A percentile compares a stretch with the other conserved stretches of the same genome.
Conservation (phyloP, 2,329 filamentous ascomycete genomes). For the Pseudocercospora macadamiae region DNA sequence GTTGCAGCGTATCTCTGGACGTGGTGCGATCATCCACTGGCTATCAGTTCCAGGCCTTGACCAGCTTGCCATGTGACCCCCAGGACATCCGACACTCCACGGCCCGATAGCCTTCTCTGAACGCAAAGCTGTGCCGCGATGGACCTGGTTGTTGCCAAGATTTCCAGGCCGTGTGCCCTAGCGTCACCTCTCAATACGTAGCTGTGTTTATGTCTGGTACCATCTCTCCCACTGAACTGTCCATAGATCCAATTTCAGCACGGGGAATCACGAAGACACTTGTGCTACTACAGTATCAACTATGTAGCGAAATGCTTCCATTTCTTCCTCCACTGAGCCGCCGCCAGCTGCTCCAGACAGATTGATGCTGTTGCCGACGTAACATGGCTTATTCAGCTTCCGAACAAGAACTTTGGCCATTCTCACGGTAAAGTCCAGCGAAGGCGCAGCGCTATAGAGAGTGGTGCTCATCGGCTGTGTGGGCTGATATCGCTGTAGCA, state of each 20-base stretch:
- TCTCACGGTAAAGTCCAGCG: constrained; percentile 83
- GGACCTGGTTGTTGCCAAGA: background rate
- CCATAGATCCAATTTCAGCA: too few species aligned
- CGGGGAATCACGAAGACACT: background rate
- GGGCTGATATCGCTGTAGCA: constrained; percentile 43
- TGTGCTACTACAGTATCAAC: constrained; percentile 66
- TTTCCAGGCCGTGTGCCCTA: too few species aligned
- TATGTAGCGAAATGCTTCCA: constrained; percentile 79
- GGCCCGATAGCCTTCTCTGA: background rate
- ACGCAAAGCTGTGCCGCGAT: background rate
- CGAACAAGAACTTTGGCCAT: constrained; percentile 82
- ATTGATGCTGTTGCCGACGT: constrained; percentile 86
- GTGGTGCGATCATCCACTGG: background rate
- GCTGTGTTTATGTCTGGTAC: too few species aligned
- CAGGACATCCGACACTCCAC: background rate
- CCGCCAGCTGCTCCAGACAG: constrained; percentile 74
- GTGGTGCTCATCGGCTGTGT: constrained; percentile 74
- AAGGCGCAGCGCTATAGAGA: constrained; percentile 74
- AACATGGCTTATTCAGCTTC: constrained; percentile 73
- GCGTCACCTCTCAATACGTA: too few species aligned
- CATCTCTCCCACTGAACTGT: too few species aligned
- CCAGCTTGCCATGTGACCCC: background rate
- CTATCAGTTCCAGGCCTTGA: background rate
- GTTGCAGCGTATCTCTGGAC: background rate
- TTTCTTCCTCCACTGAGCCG: constrained; percentile 87